Conservation (phyloP, 345 rosid species). For the Litchi chinensis region DNA sequence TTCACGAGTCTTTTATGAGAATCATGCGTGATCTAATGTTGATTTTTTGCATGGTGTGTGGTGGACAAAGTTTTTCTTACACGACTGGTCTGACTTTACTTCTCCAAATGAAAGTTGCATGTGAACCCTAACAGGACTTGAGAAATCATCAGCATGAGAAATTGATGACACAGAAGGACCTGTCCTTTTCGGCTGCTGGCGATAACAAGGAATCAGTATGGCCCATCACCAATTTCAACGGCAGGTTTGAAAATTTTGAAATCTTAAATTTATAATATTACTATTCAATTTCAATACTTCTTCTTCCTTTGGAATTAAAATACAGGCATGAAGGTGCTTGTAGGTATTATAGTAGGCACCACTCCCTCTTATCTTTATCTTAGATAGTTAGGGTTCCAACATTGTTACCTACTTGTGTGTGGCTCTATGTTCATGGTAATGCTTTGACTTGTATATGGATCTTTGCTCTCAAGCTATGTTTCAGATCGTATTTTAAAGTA, state of each 20-base stretch:
- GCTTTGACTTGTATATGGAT: too few species aligned
- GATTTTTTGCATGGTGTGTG: background rate
- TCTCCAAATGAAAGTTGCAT: background rate
- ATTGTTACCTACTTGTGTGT: too few species aligned
- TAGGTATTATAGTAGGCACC: too few species aligned
- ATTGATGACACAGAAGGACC: background rate
- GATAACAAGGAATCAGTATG: background rate
- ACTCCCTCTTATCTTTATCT: too few species aligned
- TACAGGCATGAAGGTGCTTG: too few species aligned
- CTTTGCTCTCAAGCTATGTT: too few species aligned
- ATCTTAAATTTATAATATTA: background rate
- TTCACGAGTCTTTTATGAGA: background rate
- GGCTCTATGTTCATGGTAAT: too few species aligned
- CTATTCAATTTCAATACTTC: background rate
- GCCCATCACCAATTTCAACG: slow-evolving; percentile 12
- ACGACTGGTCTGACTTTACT: background rate
- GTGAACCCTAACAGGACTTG: background rate
- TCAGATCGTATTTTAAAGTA: too few species aligned
- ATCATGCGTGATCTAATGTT: background rate
- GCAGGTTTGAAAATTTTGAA: background rate
- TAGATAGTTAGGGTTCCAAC: too few species aligned
- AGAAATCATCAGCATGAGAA: background rate
- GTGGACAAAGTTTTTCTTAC: background rate
- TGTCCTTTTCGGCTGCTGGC: background rate
- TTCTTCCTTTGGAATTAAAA: background rate